A percentile compares a stretch with the other conserved stretches of the same genome.
Evolutionary conservation across 2,329 filamentous ascomycete genomes (phyloP).

Genomic region (Paracoccidioides lutzii): DNA sequence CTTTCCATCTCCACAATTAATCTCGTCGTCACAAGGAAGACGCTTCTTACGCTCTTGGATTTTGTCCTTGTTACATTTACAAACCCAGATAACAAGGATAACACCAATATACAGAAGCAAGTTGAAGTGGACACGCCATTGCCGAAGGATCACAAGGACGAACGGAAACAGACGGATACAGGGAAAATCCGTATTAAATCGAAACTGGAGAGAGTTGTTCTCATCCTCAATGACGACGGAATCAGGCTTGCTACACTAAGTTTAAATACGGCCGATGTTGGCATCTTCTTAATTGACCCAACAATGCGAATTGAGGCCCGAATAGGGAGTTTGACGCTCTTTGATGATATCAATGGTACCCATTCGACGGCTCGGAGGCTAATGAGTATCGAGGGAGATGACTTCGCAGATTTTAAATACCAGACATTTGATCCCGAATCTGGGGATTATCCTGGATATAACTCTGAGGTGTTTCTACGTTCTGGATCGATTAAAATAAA

Average conservation of each 20-base stretch:
- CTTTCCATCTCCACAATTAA: constrained; percentile 92
- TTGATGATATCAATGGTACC: constrained; percentile 85
- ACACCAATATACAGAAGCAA: constrained; percentile 19
- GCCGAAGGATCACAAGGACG: constrained; percentile 17
- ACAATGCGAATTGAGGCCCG: constrained; percentile 79
- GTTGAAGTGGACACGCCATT: constrained; percentile 19
- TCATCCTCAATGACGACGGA: constrained; percentile 95
- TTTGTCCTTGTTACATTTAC: constrained; percentile 92
- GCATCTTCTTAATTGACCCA: constrained; percentile 72
- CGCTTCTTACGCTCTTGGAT: constrained; percentile 79
- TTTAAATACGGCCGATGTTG: constrained; percentile 82
- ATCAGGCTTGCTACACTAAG: constrained; percentile 86
- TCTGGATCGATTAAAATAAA: constrained; percentile 95
- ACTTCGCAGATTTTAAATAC: constrained; percentile 92
- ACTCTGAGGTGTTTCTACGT: constrained; percentile 77
- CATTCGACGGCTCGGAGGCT: constrained; percentile 73
- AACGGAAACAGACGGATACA: constrained; percentile 25
- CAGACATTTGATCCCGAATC: constrained; percentile 77
- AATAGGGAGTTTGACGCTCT: constrained; percentile 72
- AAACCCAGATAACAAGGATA: constrained; percentile 41
- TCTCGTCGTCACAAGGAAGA: constrained; percentile 83
- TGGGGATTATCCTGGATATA: constrained; percentile 79
- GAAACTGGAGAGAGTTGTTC: constrained; percentile 79
- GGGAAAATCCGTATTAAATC: constrained; percentile 89
- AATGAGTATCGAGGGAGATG: constrained; percentile 87